These are phyloP conservation scores for Tuber indicum DNA, from an alignment of 495 filamentous ascomycete genomes.

Conservation along the genomic window DNA sequence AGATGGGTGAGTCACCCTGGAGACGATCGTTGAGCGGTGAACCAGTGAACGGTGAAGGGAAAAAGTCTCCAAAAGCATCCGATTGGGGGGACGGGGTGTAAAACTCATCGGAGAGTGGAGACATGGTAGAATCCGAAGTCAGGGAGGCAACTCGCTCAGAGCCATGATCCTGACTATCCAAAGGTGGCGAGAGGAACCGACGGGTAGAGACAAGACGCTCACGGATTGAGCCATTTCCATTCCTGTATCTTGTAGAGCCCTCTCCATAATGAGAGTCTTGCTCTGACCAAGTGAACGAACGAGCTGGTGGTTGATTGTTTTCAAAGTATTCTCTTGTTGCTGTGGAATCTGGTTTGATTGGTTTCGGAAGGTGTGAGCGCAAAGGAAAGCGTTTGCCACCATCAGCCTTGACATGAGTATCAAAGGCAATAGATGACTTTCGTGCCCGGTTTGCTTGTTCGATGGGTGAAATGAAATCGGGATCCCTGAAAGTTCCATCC, in stretches of 20 bases:
- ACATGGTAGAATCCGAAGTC: conserved; percentile 52
- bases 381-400: conserved; percentile 41
- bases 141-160: conserved; percentile 48
- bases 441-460: conserved; percentile 32
- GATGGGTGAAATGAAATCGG: conserved; percentile 14
- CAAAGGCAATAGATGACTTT: conserved; percentile 45
- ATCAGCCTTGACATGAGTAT: conserved; percentile 44
- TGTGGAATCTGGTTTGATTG: conserved; percentile 22
- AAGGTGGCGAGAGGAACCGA: conserved; percentile 2
- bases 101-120: conserved; percentile 48
- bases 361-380: conserved; percentile 42
- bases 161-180: conserved; percentile 12
- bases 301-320: conserved; percentile 6
- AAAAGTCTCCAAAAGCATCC: conserved; percentile 31
- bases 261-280: conserved; percentile 21
- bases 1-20: conserved; percentile 22
- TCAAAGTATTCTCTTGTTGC: conserved; percentile 27
- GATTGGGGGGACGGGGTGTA: conserved; percentile 22
- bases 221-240: conserved; percentile 36
- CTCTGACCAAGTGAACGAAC: conserved; percentile 31
- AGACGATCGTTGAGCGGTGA: conserved; percentile 25
- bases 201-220: conserved; percentile 31
- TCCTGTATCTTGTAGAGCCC: conserved; percentile 33
- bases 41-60: conserved; percentile 12
- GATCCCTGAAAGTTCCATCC: neutral